A percentile compares a stretch with the other conserved stretches of the same genome.
Conservation (phyloP, 2,329 filamentous ascomycete genomes). For the Colletotrichum tofieldiae region DNA sequence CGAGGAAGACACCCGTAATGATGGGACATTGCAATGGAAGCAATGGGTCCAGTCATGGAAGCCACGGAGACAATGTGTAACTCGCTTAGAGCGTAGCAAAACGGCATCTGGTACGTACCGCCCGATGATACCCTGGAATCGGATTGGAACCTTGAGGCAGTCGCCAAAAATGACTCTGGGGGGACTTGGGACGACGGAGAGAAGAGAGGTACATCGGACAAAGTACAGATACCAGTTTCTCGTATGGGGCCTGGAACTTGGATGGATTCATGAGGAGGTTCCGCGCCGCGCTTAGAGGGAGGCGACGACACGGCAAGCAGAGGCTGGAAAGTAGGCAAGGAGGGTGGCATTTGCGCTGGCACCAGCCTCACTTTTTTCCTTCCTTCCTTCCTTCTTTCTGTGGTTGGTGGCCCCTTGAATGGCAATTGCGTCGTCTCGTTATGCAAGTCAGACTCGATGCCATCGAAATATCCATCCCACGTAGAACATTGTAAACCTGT, state of each 20-base stretch:
- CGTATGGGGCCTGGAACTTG: not conserved
- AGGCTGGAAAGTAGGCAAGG: not conserved
- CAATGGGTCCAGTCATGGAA: conserved; percentile 23
- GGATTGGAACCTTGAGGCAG: not conserved
- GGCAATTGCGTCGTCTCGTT: not conserved
- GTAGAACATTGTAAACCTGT: not conserved
- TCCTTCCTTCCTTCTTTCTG: not conserved
- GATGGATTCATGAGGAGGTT: not conserved
- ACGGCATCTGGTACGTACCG: not conserved
- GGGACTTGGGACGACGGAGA: not conserved
- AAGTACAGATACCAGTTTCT: not conserved
- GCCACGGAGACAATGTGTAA: conserved; percentile 22
- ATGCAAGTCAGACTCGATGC: conserved; percentile 6
- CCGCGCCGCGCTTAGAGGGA: not conserved
- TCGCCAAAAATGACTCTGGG: not conserved
- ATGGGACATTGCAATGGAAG: conserved; percentile 26
- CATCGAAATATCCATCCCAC: not conserved
- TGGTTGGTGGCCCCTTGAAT: not conserved
- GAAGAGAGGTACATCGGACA: not conserved
- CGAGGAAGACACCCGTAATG: conserved; percentile 2
- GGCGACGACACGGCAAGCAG: not conserved
- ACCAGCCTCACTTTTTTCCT: conserved; percentile 6
- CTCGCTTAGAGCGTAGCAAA: conserved; percentile 16
- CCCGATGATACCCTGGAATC: not conserved
- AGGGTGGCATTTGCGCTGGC: not conserved